Evolutionary conservation across 306 rosid species (phyloP), one percentile per base, ranked within the genome.

Genomic region (Herpetospermum pedunculosum): DNA sequence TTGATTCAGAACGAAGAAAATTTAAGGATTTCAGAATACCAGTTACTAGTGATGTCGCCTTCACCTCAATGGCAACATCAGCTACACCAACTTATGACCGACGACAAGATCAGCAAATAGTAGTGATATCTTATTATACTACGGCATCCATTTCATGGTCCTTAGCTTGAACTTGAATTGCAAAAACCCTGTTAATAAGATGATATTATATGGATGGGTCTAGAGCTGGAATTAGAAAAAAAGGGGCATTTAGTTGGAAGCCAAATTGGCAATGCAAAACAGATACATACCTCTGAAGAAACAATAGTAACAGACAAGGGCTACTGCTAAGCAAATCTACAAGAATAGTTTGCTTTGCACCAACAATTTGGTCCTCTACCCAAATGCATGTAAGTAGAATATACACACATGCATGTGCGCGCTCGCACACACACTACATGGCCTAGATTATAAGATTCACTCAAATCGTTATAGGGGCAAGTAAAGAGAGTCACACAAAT

Each of bases 1-100:
- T 41, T 41, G 73, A 41, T 23, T 14, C 19, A 40, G 73, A 41
- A 67, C n/a, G 53, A 40, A 41, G 72, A 52, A 41, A 43, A 68
- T 68, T 41, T 68, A 68, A 68, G 37, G 53, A 43, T 68, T 41
- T 68, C 37, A 68, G 73, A 68, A 68, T 68, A 68, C 73, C 73
- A 23, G 73, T 68, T 68, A 26, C 73, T 40, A 68, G 23, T 68
- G 73, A 68, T 68, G 73, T 68, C 73, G 73, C 73, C 73, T 68
- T 68, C 73, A 68, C 53, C 53, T 15, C 53, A 41, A 68, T 68
- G 73, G 73, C 73, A 68, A 68, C 73, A 68, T 68, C 73, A 68
- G 73, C 73, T 68, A 68, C 73, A 68, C 73, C 73, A 68, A 68
- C 73, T 68, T 41, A 68, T 68, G 73, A 68, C 73, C 73, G 9